A percentile compares a stretch with the other conserved stretches of the same genome.
Evolutionary conservation across 2,329 filamentous ascomycete genomes (phyloP).

Genomic region (Apiospora rasikravindrae): DNA sequence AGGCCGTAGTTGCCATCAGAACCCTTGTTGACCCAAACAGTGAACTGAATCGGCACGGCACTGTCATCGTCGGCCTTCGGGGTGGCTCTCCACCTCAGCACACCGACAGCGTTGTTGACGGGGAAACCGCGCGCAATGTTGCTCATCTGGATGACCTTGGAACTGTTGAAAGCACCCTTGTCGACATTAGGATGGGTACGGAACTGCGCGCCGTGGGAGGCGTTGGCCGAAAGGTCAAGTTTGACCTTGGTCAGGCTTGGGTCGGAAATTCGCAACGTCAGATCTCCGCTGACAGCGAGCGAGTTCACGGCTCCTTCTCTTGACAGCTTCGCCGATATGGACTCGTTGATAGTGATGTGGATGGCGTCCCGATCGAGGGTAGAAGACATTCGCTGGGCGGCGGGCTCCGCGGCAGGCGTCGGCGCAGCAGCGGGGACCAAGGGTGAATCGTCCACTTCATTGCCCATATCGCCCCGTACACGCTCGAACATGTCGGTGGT

Average conservation of each 20-base stretch:
- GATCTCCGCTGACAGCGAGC: slow-evolving; percentile 87
- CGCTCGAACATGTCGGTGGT: slow-evolving; percentile 97
- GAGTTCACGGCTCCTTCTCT: slow-evolving; percentile 87
- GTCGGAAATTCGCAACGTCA: slow-evolving; percentile 90
- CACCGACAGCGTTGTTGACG: slow-evolving; percentile 89
- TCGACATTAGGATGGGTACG: slow-evolving; percentile 97
- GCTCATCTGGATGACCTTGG: slow-evolving; percentile 86
- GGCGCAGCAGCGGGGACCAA: slow-evolving; percentile 63
- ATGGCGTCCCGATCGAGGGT: slow-evolving; percentile 82
- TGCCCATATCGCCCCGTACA: slow-evolving; percentile 88
- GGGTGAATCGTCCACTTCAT: slow-evolving; percentile 79
- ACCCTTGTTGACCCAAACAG: slow-evolving; percentile 95
- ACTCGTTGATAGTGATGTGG: slow-evolving; percentile 85
- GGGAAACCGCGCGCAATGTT: slow-evolving; percentile 90
- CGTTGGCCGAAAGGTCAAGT: slow-evolving; percentile 75
- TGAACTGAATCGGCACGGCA: slow-evolving; percentile 91
- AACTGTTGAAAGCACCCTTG: slow-evolving; percentile 81
- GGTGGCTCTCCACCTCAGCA: slow-evolving; percentile 88
- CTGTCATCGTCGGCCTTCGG: slow-evolving; percentile 81
- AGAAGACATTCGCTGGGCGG: slow-evolving; percentile 64
- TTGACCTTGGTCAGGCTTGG: slow-evolving; percentile 90
- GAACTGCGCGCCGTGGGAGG: slow-evolving; percentile 87
- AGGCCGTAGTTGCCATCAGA: slow-evolving; percentile 81
- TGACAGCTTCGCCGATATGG: slow-evolving; percentile 87
- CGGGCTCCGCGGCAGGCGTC: slow-evolving; percentile 56